Evolutionary conservation across 2,329 filamentous ascomycete genomes (phyloP).

Genomic region (Ophiostoma sp.): DNA sequence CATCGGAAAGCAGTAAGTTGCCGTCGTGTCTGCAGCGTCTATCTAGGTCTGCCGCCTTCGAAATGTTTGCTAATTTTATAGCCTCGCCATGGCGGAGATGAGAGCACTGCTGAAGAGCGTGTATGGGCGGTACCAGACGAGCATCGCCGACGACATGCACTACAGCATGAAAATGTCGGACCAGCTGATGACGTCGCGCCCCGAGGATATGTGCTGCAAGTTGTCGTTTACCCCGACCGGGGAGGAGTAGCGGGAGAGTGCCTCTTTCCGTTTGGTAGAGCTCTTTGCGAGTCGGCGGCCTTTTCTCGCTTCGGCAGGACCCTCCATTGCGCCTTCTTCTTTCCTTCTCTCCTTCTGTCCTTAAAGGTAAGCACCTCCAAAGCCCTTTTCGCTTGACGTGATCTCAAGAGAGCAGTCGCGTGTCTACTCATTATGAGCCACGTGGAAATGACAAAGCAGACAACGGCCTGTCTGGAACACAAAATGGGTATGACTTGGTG

Average conservation of each 20-base stretch:
- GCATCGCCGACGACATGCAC: slow-evolving; percentile 47
- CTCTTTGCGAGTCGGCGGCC: too few relatives aligned
- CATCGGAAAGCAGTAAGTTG: slow-evolving; percentile 38
- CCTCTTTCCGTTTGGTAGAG: neutral
- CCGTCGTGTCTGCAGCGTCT: neutral
- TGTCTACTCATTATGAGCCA: neutral
- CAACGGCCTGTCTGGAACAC: neutral
- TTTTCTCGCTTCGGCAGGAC: neutral
- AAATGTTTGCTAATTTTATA: slow-evolving; percentile 35
- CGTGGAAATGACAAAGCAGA: slow-evolving; percentile 8
- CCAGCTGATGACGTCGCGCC: slow-evolving; percentile 44
- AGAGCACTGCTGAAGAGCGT: slow-evolving; percentile 56
- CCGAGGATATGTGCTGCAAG: slow-evolving; percentile 11
- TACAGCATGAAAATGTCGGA: slow-evolving; percentile 60
- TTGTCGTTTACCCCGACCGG: slow-evolving; percentile 1
- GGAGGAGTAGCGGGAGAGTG: neutral
- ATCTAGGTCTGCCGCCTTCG: neutral
- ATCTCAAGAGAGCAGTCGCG: neutral
- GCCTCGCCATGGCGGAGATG: slow-evolving; percentile 62
- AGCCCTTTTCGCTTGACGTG: neutral
- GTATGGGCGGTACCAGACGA: slow-evolving; percentile 53
- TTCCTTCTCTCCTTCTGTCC: neutral
- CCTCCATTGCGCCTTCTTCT: neutral
- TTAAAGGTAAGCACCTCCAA: neutral
- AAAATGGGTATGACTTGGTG: neutral